These are phyloP conservation scores for Ascosphaera aggregata DNA, from an alignment of 2,329 filamentous ascomycete genomes.

Conservation along the genomic window DNA sequence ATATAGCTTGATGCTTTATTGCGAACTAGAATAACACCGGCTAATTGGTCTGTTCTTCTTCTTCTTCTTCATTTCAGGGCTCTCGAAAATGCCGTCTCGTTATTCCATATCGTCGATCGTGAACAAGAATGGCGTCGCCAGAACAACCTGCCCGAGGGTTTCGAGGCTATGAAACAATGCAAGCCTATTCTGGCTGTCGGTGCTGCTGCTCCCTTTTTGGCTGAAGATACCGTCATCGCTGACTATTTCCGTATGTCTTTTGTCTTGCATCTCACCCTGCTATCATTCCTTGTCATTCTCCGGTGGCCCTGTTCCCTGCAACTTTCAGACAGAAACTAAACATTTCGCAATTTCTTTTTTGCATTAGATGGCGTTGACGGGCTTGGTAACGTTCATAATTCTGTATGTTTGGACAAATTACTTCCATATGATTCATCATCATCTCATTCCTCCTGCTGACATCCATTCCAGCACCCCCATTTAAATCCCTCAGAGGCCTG, in stretches of 20 bases:
- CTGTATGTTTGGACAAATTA: constrained; percentile 11
- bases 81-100: constrained; percentile 63
- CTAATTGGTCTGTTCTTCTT: neutral
- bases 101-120: constrained; percentile 81
- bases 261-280: neutral
- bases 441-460: constrained; percentile 7
- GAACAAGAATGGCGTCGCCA: constrained; percentile 64
- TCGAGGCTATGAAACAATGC: constrained; percentile 43
- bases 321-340: too few relatives aligned
- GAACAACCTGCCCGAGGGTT: constrained; percentile 44
- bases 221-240: constrained; percentile 55
- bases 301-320: too few relatives aligned
- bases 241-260: constrained; percentile 60
- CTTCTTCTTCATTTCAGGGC: too few relatives aligned
- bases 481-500: constrained; percentile 51
- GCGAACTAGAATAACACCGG: neutral
- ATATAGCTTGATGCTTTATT: neutral
- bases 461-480: constrained; percentile 36
- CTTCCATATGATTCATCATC: neutral
- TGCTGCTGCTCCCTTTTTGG: constrained; percentile 52
- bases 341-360: too few relatives aligned
- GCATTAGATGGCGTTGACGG: constrained; percentile 48
- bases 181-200: constrained; percentile 77
- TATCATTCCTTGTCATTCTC: too few relatives aligned
- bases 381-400: constrained; percentile 46